Base-by-base conservation (phyloP, 257 asterid species). In the Nicotiana otophora region DNA sequence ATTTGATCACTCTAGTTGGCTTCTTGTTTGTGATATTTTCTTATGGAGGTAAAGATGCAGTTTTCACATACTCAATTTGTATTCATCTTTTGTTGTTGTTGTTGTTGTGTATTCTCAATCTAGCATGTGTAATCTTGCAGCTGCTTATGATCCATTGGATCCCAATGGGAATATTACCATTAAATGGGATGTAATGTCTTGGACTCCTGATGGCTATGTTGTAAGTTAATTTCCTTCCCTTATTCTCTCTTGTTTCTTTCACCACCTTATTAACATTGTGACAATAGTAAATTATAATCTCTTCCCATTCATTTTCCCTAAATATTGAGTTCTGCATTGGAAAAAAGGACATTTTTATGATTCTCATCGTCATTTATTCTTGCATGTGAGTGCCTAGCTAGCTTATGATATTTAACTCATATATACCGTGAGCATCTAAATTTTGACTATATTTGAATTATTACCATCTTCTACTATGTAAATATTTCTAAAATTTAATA, bases 191-290 rank as follows among this genome's bases (percentile, higher is more conserved):
- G 74, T 95, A 4, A 90, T 93, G 92, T 87, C 95, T 28, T 95
- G 98, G 98, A 92, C 97, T 48, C 89, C 96, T 15, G 98, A 95
- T 84, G 98, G 98, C 81, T 95, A 92, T 82, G 95, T 91, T 90
- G 98, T 95, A 30, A 42, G 95, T 84, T 42, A 42, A 42, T 42
- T 17, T 30, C 14, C 26, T 67, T 19, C 14, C 67, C 20, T 30
- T 7, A 4, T 7, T 34, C 28, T 34, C 75, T 7, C 31, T 16
- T 19, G 62, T 19, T 53, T 60, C 34, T 78, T 53, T 80, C 20
- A 51, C 64, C 14, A 26, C 10, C n/a, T 19, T 17, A 15, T 53
- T 80, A 0, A 28, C 46, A 2, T 55, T 30, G 14, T 26, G 28
- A 23, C 6, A 57, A 5, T 5, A 8, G 28, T 1, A 2, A 6